Conservation (phyloP, 306 rosid genomes). For the Acmispon strigosus region DNA sequence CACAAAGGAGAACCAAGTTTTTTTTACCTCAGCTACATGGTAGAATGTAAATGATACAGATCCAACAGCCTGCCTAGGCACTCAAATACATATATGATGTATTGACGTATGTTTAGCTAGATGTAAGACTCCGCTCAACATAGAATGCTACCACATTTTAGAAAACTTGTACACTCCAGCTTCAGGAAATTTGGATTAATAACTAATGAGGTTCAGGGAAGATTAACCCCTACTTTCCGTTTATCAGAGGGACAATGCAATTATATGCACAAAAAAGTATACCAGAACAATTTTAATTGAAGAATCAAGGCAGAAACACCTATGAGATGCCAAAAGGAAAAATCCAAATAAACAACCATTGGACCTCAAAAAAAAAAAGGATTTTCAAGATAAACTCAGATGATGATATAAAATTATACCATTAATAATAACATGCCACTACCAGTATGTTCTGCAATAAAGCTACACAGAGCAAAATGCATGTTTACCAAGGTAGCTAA, state of each 20-base stretch:
- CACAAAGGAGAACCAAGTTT: slow-evolving; percentile 15
- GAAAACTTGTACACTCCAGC: background rate
- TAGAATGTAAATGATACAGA: slow-evolving; percentile 27
- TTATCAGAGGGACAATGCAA: background rate
- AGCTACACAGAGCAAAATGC: background rate
- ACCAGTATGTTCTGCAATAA: background rate
- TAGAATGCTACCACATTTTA: slow-evolving; percentile 7
- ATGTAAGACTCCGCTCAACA: slow-evolving; percentile 8
- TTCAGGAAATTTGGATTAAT: background rate
- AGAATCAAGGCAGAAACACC: background rate
- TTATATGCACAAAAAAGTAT: background rate
- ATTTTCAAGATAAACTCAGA: background rate
- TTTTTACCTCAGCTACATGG: slow-evolving; percentile 14
- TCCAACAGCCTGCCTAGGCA: slow-evolving; percentile 20
- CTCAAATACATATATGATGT: slow-evolving; percentile 22
- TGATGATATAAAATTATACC: background rate
- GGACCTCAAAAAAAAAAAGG: background rate
- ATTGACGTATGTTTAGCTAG: too few relatives aligned
- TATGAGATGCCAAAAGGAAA: background rate
- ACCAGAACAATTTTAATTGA: background rate
- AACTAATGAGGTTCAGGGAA: background rate
- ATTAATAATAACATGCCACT: background rate
- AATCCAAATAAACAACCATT: background rate
- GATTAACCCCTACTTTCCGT: background rate
- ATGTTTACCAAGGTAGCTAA: background rate